Evolutionary conservation across 192 early-diverging fungal genomes (phyloP), one percentile per base, ranked within the genome.

Genomic region (Geranomyces michiganensis): DNA sequence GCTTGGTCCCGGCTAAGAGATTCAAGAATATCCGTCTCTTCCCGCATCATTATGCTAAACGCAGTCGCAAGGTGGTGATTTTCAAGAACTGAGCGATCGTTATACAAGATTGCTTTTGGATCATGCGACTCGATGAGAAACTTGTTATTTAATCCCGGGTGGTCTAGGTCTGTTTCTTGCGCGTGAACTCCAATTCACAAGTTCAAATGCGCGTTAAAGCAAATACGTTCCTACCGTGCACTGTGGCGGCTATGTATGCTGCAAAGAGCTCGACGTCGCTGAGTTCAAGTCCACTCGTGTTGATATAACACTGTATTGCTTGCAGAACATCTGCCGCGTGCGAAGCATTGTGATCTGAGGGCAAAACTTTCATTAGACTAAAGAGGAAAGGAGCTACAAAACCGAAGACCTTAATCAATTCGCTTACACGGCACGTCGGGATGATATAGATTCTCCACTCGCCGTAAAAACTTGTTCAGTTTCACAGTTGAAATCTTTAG

Each of bases 321-420:
- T 97, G 95, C 13, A 91, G 77, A n/a, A 98, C 96, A 75, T 98
- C 96, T 5, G 95, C 90, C 0, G 95, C 96, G 75, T 98, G 96
- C 27, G 88, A 85, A 77, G 94, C 92, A 81, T 98, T 98, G 82
- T 98, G 96, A 73, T 94, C 68, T 70, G 56, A 56, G 7, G 60
- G 45, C 21, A 14, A 14, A 21, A 60, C 56, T 55, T 7, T 41
- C 36, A 41, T 41, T 10, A 41, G 5, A 10, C 36, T 41, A 41
- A 41, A 41, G 10, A 41, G n/a, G n/a, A n/a, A n/a, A n/a, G n/a
- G n/a, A n/a, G n/a, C n/a, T n/a, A n/a, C n/a, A n/a, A n/a, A n/a
- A n/a, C n/a, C n/a, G n/a, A n/a, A n/a, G n/a, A n/a, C n/a, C n/a
- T n/a, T n/a, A n/a, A n/a, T n/a, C n/a, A n/a, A n/a, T 41, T 0